Base-by-base conservation (phyloP, 352 stramenopile genomes). In the Plasmopara muralis region DNA sequence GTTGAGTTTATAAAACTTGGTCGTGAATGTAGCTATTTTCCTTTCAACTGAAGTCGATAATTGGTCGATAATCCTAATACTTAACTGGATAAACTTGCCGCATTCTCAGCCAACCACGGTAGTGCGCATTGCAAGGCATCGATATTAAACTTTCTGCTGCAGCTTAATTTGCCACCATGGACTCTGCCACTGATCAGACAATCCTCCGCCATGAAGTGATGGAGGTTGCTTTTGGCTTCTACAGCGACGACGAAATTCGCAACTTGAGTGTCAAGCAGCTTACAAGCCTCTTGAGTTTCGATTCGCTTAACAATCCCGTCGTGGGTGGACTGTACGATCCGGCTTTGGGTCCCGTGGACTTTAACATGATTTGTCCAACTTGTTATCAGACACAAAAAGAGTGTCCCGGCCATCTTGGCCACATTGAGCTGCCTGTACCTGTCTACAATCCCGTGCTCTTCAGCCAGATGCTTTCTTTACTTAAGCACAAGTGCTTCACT, bases 391-490 rank as follows among this genome's bases (percentile, higher is more conserved):
- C 85, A 43, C 95, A 96, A 64, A 84, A 95, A 48, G 73, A 97
- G 47, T 99, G 97, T 62, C 96, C 97, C 0, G 97, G 97, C 15
- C 97, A 99, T 74, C 70, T 98, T 47, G 97, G 96, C 25, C 96
- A 99, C 77, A 97, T 99, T 55, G 96, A 99, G 80, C 81, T 99
- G 37, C 93, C 90, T 50, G 90, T 99, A 31, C 96, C 96, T 6
- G 81, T 99, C 31, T 99, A 99, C 67, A 97, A 99, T 72, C 96
- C 97, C 0, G 77, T 99, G 38, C 79, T 99, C 15, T 99, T 99
- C 57, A 42, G 53, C 1, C 83, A 95, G 34, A 74, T 99, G 68
- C 74, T 98, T 54, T 95, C 89, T 44, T 67, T 99, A 29, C 78
- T 99, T 57, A 93, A 97, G 64, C 83, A 85, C 68, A 99, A 99